These are phyloP conservation scores for Pseudocercospora macadamiae DNA, from an alignment of 2,329 filamentous ascomycete species.

Conservation along the genomic window DNA sequence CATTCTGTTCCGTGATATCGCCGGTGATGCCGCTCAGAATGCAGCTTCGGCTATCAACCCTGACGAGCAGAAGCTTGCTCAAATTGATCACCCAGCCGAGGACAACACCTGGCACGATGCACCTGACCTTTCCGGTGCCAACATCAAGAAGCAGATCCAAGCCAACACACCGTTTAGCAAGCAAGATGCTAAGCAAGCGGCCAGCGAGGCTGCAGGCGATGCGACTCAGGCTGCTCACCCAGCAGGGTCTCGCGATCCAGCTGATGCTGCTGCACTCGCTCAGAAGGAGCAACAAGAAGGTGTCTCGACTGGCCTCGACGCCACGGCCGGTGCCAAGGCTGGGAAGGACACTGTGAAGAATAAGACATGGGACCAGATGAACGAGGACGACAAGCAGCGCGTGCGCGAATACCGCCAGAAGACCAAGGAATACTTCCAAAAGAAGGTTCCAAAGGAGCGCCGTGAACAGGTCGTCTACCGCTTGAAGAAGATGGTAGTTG, in stretches of 20 bases:
- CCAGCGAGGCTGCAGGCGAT: conserved; percentile 61
- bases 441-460: conserved; percentile 89
- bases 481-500: conserved; percentile 96
- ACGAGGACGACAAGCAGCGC: conserved; percentile 61
- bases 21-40: conserved; percentile 82
- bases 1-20: conserved; percentile 84
- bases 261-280: conserved; percentile 56
- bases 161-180: conserved; percentile 56
- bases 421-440: conserved; percentile 73
- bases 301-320: conserved; percentile 55
- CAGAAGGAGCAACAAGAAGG: conserved; percentile 57
- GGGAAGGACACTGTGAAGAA: conserved; percentile 56
- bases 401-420: conserved; percentile 50
- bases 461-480: conserved; percentile 91
- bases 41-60: conserved; percentile 77
- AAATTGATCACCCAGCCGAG: conserved; percentile 81
- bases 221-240: conserved; percentile 62
- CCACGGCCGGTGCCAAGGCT: conserved; percentile 52
- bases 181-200: conserved; percentile 59
- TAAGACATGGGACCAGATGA: conserved; percentile 62
- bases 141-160: conserved; percentile 70
- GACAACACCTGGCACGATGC: conserved; percentile 87
- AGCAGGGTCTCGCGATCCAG: conserved; percentile 56
- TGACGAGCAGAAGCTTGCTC: conserved; percentile 71
- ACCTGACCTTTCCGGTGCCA: conserved; percentile 61